Conservation (phyloP, 768 basidiomycete genomes). For the Suillus subaureus region DNA sequence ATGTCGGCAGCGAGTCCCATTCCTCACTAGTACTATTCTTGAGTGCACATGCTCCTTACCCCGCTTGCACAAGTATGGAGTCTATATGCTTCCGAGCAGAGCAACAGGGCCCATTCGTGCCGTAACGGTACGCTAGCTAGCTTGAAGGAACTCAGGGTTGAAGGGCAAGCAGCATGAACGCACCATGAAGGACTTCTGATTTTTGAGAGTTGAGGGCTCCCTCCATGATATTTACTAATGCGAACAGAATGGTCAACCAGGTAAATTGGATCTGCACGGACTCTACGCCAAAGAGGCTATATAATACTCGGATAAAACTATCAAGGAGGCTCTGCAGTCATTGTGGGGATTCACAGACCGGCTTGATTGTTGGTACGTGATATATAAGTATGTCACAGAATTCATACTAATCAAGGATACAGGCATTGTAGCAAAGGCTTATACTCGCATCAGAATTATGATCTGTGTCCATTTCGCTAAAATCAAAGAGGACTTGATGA, state of each 20-base stretch:
- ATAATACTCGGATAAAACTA: slow-evolving; percentile 42
- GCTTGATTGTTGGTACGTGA: slow-evolving; percentile 80
- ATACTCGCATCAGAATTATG: slow-evolving; percentile 50
- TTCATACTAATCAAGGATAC: background rate
- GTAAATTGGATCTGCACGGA: slow-evolving; percentile 60
- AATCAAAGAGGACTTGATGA: slow-evolving; percentile 81
- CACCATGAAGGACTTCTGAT: slow-evolving; percentile 25
- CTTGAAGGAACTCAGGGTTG: slow-evolving; percentile 54
- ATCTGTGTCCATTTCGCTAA: slow-evolving; percentile 63
- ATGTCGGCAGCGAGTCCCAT: background rate
- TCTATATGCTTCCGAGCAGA: slow-evolving; percentile 59
- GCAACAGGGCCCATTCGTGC: slow-evolving; percentile 57
- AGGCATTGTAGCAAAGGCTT: slow-evolving; percentile 68
- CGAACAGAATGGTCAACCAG: too few relatives aligned
- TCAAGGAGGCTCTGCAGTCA: slow-evolving; percentile 62
- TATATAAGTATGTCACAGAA: background rate
- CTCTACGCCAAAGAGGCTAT: slow-evolving; percentile 96
- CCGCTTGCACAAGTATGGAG: background rate
- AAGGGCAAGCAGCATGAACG: slow-evolving; percentile 81
- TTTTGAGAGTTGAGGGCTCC: too few relatives aligned
- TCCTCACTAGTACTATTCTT: background rate
- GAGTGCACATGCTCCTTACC: background rate
- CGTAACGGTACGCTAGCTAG: slow-evolving; percentile 79
- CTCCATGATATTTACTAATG: too few relatives aligned
- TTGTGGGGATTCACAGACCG: slow-evolving; percentile 56